Evolutionary conservation across 2,329 filamentous ascomycete genomes (phyloP).

Genomic region (Aurifilum marmelostoma): DNA sequence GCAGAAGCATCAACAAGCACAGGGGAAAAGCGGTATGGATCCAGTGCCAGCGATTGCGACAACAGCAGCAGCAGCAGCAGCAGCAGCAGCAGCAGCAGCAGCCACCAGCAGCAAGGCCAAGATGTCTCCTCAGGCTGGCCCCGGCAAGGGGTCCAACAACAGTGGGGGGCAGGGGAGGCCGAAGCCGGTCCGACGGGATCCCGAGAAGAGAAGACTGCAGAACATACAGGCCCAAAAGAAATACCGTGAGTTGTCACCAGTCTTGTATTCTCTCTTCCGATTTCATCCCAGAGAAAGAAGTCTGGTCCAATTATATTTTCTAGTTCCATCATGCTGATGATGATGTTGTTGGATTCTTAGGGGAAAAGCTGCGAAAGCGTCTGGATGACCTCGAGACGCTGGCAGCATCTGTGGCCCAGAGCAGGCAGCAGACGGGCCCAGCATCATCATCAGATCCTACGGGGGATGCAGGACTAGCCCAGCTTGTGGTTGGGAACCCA

Average conservation of each 20-base stretch:
- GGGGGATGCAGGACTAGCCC: background rate
- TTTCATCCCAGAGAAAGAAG: too few species aligned
- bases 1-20: background rate
- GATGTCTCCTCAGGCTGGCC: background rate
- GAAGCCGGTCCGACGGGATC: constrained; percentile 30
- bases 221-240: constrained; percentile 34
- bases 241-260: constrained; percentile 30
- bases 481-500: background rate
- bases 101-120: background rate
- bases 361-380: constrained; percentile 31
- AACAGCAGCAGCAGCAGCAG: background rate
- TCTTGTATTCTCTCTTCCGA: background rate
- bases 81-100: too few species aligned
- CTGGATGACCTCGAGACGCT: constrained; percentile 31
- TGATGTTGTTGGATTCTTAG: background rate
- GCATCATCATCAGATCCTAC: background rate
- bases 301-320: too few species aligned
- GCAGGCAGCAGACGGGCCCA: background rate
- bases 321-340: background rate
- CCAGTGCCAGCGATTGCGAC: background rate
- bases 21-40: background rate
- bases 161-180: constrained; percentile 18
- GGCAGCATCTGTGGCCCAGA: constrained; percentile 24
- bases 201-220: constrained; percentile 34
- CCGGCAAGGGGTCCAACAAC: background rate